These are phyloP conservation scores for Stephania yunnanensis DNA, from an alignment of 164 flowering plant species.

Conservation along the genomic window DNA sequence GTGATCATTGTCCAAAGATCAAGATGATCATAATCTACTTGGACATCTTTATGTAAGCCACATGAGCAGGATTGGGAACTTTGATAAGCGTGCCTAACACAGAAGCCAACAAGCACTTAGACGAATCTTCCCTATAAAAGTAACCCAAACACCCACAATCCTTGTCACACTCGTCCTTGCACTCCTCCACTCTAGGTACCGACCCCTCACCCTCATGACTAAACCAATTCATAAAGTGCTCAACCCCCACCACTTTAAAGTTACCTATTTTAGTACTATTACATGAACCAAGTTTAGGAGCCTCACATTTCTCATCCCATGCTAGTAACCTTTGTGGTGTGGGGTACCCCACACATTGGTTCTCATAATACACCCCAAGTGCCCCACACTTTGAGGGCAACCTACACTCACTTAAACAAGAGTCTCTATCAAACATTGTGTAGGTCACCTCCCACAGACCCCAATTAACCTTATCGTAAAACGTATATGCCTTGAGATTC, in stretches of 20 bases:
- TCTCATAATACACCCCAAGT: constrained; percentile 29
- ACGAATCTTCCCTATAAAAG: constrained; percentile 30
- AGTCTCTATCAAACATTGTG: constrained; percentile 24
- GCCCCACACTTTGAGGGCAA: constrained; percentile 30
- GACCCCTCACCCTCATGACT: constrained; percentile 21
- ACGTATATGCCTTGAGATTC: constrained; percentile 33
- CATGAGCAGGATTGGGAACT: constrained; percentile 22
- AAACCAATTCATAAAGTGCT: constrained; percentile 28
- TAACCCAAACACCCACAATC: constrained; percentile 47
- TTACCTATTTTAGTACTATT: constrained; percentile 12
- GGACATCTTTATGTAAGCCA: constrained; percentile 23
- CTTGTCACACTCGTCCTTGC: constrained; percentile 28
- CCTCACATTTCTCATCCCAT: constrained; percentile 27
- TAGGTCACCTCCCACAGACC: constrained; percentile 39
- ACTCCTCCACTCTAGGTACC: constrained; percentile 20
- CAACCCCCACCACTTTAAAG: constrained; percentile 38
- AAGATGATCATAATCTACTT: too few relatives aligned
- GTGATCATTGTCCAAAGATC: too few relatives aligned
- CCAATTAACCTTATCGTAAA: constrained; percentile 22
- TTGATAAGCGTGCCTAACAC: constrained; percentile 28
- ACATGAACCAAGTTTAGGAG: constrained; percentile 24
- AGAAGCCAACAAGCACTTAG: constrained; percentile 33
- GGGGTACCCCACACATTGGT: constrained; percentile 38
- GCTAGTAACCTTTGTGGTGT: constrained; percentile 28
- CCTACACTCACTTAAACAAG: constrained; percentile 1